phyloP scores from a whole-genome alignment of 108 stramenopile genomes.

The Fragilaria crotonensis region DNA sequence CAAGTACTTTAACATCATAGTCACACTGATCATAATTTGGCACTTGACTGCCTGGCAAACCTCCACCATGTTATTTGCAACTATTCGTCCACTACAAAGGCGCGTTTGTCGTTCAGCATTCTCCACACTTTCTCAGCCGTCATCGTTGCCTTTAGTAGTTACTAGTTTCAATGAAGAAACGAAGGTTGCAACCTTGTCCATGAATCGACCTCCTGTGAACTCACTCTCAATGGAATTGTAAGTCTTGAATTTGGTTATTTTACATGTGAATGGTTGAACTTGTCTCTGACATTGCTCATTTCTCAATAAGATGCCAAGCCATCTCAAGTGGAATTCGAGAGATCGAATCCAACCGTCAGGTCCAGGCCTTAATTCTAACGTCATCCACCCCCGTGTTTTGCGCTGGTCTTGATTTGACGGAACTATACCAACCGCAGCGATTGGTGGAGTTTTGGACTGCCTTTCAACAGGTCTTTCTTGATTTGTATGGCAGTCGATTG shows the following conservation, averaged over 20 bases:
- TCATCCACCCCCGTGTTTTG: constrained; percentile 70
- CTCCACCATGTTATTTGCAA: too few species aligned
- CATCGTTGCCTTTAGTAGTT: constrained; percentile 19
- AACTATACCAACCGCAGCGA: constrained; percentile 60
- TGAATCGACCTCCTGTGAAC: constrained; percentile 81
- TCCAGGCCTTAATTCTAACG: constrained; percentile 51
- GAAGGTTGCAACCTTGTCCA: constrained; percentile 48
- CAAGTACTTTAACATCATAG: too few species aligned
- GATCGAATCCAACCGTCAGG: constrained; percentile 36
- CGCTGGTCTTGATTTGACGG: constrained; percentile 75
- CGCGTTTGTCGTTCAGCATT: too few species aligned
- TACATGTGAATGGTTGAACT: background rate
- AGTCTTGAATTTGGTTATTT: constrained; percentile 9
- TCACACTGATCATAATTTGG: too few species aligned
- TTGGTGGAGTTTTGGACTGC: constrained; percentile 65
- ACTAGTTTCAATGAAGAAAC: constrained; percentile 34
- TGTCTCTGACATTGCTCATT: constrained; percentile 8
- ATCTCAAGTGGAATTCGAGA: constrained; percentile 50
- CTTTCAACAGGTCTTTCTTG: constrained; percentile 76
- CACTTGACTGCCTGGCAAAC: too few species aligned
- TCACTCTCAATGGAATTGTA: constrained; percentile 75
- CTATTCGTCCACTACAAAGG: too few species aligned
- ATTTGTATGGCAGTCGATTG: constrained; percentile 69
- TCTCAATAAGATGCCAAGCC: constrained; percentile 41
- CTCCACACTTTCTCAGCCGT: too few species aligned